A percentile compares a stretch with the other conserved stretches of the same genome.
These are phyloP conservation scores for Phalaenopsis equestris DNA, from an alignment of 106 monocot genomes.

Conservation along the genomic window DNA sequence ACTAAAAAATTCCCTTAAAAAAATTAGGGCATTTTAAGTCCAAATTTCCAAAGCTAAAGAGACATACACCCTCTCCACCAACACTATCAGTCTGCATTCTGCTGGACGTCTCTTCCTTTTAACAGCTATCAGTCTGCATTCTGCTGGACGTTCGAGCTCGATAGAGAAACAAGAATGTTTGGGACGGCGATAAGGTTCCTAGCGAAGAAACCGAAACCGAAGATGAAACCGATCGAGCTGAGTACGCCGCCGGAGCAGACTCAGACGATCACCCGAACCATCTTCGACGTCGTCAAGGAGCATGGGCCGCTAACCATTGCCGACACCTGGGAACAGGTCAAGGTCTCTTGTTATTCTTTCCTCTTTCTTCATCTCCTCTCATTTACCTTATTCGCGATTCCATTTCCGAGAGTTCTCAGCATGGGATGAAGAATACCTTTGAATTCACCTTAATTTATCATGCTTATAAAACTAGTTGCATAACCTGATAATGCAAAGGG, in stretches of 20 bases:
- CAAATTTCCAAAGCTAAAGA: too few relatives aligned
- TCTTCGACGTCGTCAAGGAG: constrained; percentile 94
- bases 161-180: constrained; percentile 26
- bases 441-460: neutral
- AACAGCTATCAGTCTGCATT: too few relatives aligned
- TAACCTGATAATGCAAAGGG: neutral
- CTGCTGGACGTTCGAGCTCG: neutral
- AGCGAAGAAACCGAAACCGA: constrained; percentile 82
- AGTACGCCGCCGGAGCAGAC: constrained; percentile 86
- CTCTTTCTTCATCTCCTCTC: neutral
- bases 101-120: too few relatives aligned
- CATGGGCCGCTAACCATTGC: constrained; percentile 94
- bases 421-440: too few relatives aligned
- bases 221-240: constrained; percentile 94
- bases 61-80: too few relatives aligned
- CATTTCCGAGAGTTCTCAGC: neutral
- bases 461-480: neutral
- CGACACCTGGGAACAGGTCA: constrained; percentile 89
- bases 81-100: too few relatives aligned
- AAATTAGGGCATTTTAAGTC: too few relatives aligned
- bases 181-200: constrained; percentile 54
- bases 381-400: neutral
- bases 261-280: constrained; percentile 72
- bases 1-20: too few relatives aligned
- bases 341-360: constrained; percentile 28